Evolutionary conservation across 306 rosid genomes (phyloP), one percentile per base, ranked within the genome.

Genomic region (Rubus idaeus): DNA sequence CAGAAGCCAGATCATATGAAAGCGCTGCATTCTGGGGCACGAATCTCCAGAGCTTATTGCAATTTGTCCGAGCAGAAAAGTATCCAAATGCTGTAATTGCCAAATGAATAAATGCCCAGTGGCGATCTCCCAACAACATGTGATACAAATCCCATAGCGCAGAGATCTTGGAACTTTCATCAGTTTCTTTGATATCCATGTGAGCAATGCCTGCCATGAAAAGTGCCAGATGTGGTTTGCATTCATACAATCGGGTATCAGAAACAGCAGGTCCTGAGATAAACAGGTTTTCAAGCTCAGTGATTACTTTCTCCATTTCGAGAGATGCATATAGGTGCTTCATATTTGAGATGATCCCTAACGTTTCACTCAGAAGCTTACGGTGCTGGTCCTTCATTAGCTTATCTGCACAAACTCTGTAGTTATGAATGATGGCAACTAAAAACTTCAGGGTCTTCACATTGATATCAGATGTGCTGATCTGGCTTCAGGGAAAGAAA

Each of bases 101-200:
- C 91, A 89, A 79, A 77, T 94, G 96, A 77, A 82, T 70, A 45
- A 90, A 74, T 72, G 96, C 96, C 98, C 97, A 94, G 45, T 94
- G 95, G 75, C 84, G 82, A 83, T 92, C 98, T 77, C 66, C 88
- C 83, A 95, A 78, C 76, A 95, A 78, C 88, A 92, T 84, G 80
- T 90, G 97, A 83, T 84, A 88, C 63, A 95, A 75, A 78, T 74
- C 87, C 89, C 91, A 84, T 12, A 73, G 86, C 63, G 88, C 91
- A 37, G 87, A 81, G 76, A 87, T 84, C 81, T 77, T 90, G 17
- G 88, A 82, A 80, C 83, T 87, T 70, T 83, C 77, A 16, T 88
- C 91, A 69, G 81, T 68, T 82, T 83, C 95, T 76, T 86, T 69
- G 69, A 95, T 77, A 79, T 86, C 84, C 88, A 86, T 82, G 80